Evolutionary conservation across 352 stramenopile species (phyloP).

Genomic region (Pythium biforme): DNA sequence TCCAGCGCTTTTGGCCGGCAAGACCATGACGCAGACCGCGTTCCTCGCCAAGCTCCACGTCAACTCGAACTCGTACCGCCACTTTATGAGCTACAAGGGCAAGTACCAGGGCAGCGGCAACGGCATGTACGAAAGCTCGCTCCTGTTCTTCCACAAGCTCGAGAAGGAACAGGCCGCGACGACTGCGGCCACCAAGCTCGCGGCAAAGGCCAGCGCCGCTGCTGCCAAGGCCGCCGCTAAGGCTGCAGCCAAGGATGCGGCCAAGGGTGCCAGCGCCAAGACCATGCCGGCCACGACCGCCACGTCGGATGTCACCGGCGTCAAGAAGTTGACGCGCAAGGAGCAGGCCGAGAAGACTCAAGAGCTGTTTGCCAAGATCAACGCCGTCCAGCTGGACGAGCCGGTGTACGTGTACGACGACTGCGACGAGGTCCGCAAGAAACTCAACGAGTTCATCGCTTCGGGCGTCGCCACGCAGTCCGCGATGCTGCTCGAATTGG

Average conservation of each 20-base stretch:
- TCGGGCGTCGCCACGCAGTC: slow-evolving; percentile 41
- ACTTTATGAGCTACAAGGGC: slow-evolving; percentile 58
- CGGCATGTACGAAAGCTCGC: slow-evolving; percentile 34
- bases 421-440: slow-evolving; percentile 52
- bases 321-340: slow-evolving; percentile 24
- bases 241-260: too few relatives aligned
- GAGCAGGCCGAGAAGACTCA: slow-evolving; percentile 32
- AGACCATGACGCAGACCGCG: slow-evolving; percentile 51
- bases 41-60: slow-evolving; percentile 38
- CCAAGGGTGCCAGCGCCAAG: not conserved
- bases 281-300: not conserved
- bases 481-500: slow-evolving; percentile 34
- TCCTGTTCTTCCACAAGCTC: slow-evolving; percentile 45
- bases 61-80: slow-evolving; percentile 51
- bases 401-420: slow-evolving; percentile 51
- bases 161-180: slow-evolving; percentile 23
- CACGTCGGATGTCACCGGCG: slow-evolving; percentile 7
- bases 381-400: slow-evolving; percentile 38
- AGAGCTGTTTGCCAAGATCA: slow-evolving; percentile 35
- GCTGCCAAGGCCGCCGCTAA: too few relatives aligned
- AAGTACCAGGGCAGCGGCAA: slow-evolving; percentile 40
- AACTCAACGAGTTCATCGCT: slow-evolving; percentile 41
- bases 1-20: slow-evolving; percentile 49
- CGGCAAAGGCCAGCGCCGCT: slow-evolving; percentile 5
- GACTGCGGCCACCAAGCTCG: slow-evolving; percentile 24